Base-by-base conservation (phyloP, 768 basidiomycete species). In the Rhodotorula diobovata region DNA sequence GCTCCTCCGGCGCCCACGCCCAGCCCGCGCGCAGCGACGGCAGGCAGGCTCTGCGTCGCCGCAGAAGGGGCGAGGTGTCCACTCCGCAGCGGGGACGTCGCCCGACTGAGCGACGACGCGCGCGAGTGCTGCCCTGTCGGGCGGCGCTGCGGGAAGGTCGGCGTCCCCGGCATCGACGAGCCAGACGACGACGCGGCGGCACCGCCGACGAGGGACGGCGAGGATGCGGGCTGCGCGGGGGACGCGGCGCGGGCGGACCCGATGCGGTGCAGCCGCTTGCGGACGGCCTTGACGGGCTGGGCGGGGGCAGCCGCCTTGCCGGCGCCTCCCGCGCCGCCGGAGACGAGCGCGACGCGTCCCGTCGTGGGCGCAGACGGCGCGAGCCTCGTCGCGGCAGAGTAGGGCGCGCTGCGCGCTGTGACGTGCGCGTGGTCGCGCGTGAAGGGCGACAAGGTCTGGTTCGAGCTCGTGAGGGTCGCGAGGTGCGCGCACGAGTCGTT, bases 371-470 rank as follows among this genome's bases (percentile, higher is more conserved):
- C 66, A 3, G 41, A 46, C 0, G 66, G 35, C 32, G 57, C 61
- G 5, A 61, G 23, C 1, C 58, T 15, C 37, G 55, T 18, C 32
- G 35, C 34, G 54, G 8, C 9, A 30, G 55, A 20, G 43, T 70
- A 55, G 7, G 73, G 73, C 9, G 51, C 50, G n/a, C 59, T 62
- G 4, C 73, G 53, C 28, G 67, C 73, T 2, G 93, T 91, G 79
- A 95, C 94, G 80, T 96, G 93, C 70, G 90, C 88, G 39, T 93
- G 84, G 23, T 89, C 88, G 64, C 92, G 87, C 12, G 94, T 96
- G 80, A 95, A 97, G 0, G 94, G 95, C 1, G 90, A 92, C 7
- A 99, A 83, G 0, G 95, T 99, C 78, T 96, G 95, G 77, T 96
- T 92, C 2, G 92, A 93, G 75, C 88, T 85, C 30, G 87, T 88